phyloP scores from a whole-genome alignment of 1,284 basidiomycete species.

The Cutaneotrichosporon cyanovorans region DNA sequence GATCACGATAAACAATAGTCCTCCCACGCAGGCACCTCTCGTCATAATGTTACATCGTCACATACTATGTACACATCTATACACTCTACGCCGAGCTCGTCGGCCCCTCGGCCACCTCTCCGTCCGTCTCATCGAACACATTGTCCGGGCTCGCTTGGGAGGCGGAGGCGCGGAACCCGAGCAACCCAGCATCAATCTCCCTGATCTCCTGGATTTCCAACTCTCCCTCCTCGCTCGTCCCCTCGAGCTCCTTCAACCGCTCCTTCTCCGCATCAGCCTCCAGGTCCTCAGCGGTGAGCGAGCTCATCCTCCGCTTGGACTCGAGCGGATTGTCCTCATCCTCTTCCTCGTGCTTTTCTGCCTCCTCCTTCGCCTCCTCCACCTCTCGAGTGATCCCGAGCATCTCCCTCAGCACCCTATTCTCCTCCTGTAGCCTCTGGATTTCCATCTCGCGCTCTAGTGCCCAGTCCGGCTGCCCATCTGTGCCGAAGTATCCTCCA shows the following conservation, averaged over 20 bases:
- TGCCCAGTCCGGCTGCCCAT: constrained; percentile 63
- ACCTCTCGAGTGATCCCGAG: constrained; percentile 54
- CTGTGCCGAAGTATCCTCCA: constrained; percentile 42
- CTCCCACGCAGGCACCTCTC: not conserved
- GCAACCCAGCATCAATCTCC: constrained; percentile 7
- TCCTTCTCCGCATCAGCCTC: constrained; percentile 34
- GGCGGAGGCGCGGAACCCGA: constrained; percentile 13
- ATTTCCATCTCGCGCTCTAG: constrained; percentile 77
- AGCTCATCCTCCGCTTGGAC: constrained; percentile 23
- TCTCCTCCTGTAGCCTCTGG: constrained; percentile 67
- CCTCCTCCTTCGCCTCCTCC: constrained; percentile 20
- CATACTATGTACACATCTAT: no score
- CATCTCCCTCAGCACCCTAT: constrained; percentile 63
- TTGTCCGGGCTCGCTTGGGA: constrained; percentile 7
- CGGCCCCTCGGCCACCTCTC: constrained; percentile 4
- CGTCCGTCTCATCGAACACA: constrained; percentile 19
- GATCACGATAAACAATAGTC: not conserved
- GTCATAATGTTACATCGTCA: no score
- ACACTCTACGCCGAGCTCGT: no score
- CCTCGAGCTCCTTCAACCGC: constrained; percentile 16
- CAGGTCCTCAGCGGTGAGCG: constrained; percentile 36
- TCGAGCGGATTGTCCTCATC: constrained; percentile 6
- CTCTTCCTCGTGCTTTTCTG: constrained; percentile 9
- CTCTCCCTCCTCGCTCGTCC: not conserved
- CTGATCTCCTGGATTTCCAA: no score